These are phyloP conservation scores for Cladophialophora yegresii DNA, from an alignment of 2,329 filamentous ascomycete species.

Conservation along the genomic window DNA sequence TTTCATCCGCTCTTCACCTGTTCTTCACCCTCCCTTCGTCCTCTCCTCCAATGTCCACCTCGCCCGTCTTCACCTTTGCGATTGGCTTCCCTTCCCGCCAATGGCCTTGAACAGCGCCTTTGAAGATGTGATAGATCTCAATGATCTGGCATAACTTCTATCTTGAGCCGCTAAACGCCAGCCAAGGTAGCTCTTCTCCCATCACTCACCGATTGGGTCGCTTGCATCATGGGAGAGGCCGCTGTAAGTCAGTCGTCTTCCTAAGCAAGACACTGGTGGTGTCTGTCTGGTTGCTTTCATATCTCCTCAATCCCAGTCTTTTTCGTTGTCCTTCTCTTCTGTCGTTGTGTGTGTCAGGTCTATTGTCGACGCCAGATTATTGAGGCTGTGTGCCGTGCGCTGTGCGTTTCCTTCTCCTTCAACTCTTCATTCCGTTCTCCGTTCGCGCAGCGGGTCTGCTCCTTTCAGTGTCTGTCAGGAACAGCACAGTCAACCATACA, in stretches of 20 bases:
- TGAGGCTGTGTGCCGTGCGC: slow-evolving; percentile 15
- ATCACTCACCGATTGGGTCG: slow-evolving; percentile 17
- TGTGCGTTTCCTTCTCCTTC: slow-evolving; percentile 19
- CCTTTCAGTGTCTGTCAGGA: slow-evolving; percentile 11
- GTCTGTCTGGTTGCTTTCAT: slow-evolving; percentile 7
- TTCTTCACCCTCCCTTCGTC: slow-evolving; percentile 3
- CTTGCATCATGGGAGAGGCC: slow-evolving; percentile 11
- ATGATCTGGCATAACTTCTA: slow-evolving; percentile 28
- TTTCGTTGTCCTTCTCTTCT: slow-evolving; percentile 16
- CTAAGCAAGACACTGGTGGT: background rate
- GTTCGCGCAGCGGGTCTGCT: slow-evolving; percentile 29
- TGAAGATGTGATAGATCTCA: slow-evolving; percentile 33
- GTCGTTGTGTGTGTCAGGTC: slow-evolving; percentile 20
- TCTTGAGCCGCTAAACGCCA: slow-evolving; percentile 32
- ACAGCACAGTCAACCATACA: slow-evolving; percentile 11
- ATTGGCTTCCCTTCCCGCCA: slow-evolving; percentile 19
- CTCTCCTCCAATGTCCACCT: slow-evolving; percentile 14
- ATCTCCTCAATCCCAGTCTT: slow-evolving; percentile 18
- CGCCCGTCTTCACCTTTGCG: slow-evolving; percentile 9
- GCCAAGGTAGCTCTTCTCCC: slow-evolving; percentile 24
- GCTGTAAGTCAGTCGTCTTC: slow-evolving; percentile 2
- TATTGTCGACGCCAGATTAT: slow-evolving; percentile 23
- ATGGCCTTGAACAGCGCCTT: slow-evolving; percentile 20
- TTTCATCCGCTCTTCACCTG: slow-evolving; percentile 1
- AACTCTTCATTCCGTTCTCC: slow-evolving; percentile 12